phyloP scores from a whole-genome alignment of 2,329 filamentous ascomycete genomes.

The Drechslerella stenobrocha region DNA sequence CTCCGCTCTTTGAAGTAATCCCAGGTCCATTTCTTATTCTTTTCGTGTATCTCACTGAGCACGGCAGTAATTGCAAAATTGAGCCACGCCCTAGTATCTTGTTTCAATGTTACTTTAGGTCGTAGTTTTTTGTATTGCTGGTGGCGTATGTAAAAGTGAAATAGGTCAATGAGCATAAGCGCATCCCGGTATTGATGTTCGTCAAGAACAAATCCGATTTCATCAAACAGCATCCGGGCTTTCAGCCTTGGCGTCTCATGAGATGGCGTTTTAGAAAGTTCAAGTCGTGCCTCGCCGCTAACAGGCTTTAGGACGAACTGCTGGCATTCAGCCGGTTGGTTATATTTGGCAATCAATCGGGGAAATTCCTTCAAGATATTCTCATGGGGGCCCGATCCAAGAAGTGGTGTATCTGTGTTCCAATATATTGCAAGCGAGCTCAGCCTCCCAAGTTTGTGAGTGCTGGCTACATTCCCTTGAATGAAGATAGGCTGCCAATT shows the following conservation, averaged over 20 bases:
- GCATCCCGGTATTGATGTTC: constrained; percentile 97
- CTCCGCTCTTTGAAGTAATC: constrained; percentile 89
- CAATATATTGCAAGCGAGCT: constrained; percentile 92
- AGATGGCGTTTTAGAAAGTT: constrained; percentile 90
- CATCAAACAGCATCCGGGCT: constrained; percentile 87
- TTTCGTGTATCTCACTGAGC: constrained; percentile 89
- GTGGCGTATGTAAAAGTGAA: constrained; percentile 97
- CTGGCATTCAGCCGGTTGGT: constrained; percentile 65
- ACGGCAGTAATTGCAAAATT: constrained; percentile 88
- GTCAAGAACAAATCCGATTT: constrained; percentile 96
- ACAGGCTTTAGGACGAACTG: constrained; percentile 97
- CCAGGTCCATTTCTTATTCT: constrained; percentile 93
- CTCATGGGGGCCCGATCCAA: constrained; percentile 77
- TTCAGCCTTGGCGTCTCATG: constrained; percentile 81
- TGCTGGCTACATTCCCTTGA: constrained; percentile 77
- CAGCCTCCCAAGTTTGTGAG: constrained; percentile 90
- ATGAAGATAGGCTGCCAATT: constrained; percentile 97
- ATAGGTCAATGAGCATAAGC: constrained; percentile 96
- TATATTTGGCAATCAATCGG: constrained; percentile 74
- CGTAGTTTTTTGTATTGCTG: constrained; percentile 95
- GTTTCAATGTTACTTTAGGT: constrained; percentile 79
- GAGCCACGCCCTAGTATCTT: constrained; percentile 90
- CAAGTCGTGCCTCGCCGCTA: constrained; percentile 89
- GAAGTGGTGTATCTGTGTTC: constrained; percentile 87
- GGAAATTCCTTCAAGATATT: constrained; percentile 78